Evolutionary conservation across 202 grass and related monocot species (phyloP).

Genomic region (Schoenoplectus tabernaemontani): DNA sequence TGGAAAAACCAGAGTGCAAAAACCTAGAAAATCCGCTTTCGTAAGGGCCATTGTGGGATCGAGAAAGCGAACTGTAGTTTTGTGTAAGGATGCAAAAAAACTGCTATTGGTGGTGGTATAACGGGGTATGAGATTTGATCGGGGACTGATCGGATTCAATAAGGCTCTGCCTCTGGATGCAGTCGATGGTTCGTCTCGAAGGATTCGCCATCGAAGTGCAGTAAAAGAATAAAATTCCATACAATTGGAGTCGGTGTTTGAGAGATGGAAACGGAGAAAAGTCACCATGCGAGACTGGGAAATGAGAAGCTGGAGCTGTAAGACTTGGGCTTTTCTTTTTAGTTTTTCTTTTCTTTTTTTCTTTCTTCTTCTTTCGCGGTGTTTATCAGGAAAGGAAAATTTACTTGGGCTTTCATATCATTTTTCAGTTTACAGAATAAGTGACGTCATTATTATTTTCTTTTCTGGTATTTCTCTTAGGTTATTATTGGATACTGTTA

Average conservation of each 20-base stretch:
- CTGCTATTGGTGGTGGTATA: neutral
- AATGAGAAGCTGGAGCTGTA: neutral
- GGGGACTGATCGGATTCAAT: neutral
- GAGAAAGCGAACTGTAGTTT: slow-evolving; percentile 18
- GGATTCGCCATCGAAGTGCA: slow-evolving; percentile 40
- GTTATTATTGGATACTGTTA: too few relatives aligned
- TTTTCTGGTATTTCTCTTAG: too few relatives aligned
- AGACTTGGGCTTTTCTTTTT: neutral
- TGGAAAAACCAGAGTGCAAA: slow-evolving; percentile 4
- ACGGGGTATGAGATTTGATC: slow-evolving; percentile 6
- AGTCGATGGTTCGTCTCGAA: slow-evolving; percentile 25
- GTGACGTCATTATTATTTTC: too few relatives aligned
- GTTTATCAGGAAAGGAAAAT: too few relatives aligned
- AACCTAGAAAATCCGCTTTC: neutral
- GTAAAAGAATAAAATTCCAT: neutral
- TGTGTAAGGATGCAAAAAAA: slow-evolving; percentile 16
- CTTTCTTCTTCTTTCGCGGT: too few relatives aligned
- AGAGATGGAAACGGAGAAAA: too few relatives aligned
- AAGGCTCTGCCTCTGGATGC: slow-evolving; percentile 19
- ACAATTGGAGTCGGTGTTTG: neutral
- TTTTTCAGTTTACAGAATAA: neutral
- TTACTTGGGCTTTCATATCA: neutral
- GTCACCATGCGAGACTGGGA: neutral
- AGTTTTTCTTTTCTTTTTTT: neutral
- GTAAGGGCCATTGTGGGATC: neutral